Evolutionary conservation across 768 basidiomycete species (phyloP), one percentile per base, ranked within the genome.

Genomic region (Naganishia randhawae): DNA sequence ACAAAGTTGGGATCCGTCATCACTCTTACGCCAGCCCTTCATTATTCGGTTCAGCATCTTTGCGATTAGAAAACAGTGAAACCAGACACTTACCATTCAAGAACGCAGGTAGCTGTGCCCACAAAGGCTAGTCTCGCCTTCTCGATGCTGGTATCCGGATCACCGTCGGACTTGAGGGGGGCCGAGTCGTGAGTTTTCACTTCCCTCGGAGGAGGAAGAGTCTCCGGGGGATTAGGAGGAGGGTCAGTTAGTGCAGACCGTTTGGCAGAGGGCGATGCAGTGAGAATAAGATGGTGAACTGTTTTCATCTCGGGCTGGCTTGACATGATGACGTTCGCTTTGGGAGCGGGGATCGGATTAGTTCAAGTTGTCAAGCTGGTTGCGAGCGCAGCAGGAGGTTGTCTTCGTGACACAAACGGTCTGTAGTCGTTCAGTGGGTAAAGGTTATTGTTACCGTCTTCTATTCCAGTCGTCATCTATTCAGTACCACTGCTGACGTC

Each of bases 1-100:
- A 69, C 68, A 50, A 69, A 69, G 35, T 69, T 69, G 11, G 68
- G 68, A 51, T 69, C 68, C 0, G 68, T 69, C 68, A 69, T 64
- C 3, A 69, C 63, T 31, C 68, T 50, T 3, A 69, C 63, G 17
- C 63, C 68, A 14, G 51, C 50, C 68, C 68, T 69, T 29, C 33
- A 19, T 7, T 19, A 29, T 22, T 16, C 29, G 11, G 4, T 27
- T 31, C 39, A 63, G 41, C 6, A 19, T 35, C 39, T 25, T 39
- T 6, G 22, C 7, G 35, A 35, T 10, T 42, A 41, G 2, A 19
- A 39, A 33, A 16, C 2, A 16, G 9, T 8, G 32, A 57, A 5
- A 16, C 1, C 39, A 13, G n/a, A n/a, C n/a, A 69, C 68, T 63
- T 17, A 64, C 68, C 68, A 69, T 65, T 65, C 68, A 35, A 69